Percentiles rank a stretch among this genome's conserved stretches.
Conservation (phyloP, 345 rosid genomes). For the Eucalyptus sp. region DNA sequence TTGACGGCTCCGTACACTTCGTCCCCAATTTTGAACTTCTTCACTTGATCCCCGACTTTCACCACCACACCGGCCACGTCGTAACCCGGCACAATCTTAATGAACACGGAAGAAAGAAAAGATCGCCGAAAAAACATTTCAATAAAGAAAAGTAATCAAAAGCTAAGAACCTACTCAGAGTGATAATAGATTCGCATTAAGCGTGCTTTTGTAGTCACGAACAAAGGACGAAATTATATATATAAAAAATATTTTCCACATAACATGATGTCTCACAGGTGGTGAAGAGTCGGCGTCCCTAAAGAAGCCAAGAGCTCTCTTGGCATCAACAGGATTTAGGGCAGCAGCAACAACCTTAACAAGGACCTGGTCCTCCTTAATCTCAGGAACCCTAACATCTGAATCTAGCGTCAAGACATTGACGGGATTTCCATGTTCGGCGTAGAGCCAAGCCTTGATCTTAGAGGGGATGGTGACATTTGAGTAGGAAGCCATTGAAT, state of each 20-base stretch:
- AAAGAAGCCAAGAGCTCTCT: slow-evolving; percentile 65
- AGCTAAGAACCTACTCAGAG: not conserved
- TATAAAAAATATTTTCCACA: not conserved
- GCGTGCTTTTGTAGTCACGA: not conserved
- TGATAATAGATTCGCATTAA: not conserved
- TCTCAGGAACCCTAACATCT: slow-evolving; percentile 45
- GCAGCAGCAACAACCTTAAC: slow-evolving; percentile 78
- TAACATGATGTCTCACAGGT: slow-evolving; percentile 24
- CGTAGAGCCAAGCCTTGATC: slow-evolving; percentile 77
- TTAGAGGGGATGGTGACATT: slow-evolving; percentile 18
- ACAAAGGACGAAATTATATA: not conserved
- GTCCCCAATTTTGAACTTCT: slow-evolving; percentile 62
- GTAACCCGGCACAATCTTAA: slow-evolving; percentile 78
- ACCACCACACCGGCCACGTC: slow-evolving; percentile 80
- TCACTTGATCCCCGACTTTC: slow-evolving; percentile 56
- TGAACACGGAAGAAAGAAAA: not conserved
- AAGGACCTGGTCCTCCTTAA: slow-evolving; percentile 71
- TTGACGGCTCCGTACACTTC: slow-evolving; percentile 72
- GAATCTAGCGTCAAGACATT: slow-evolving; percentile 60
- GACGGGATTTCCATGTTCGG: slow-evolving; percentile 44
- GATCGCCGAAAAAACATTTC: not conserved
- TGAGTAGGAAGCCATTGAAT: not conserved
- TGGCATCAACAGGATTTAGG: slow-evolving; percentile 79
- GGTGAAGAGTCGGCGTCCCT: slow-evolving; percentile 70
- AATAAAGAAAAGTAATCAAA: not conserved